phyloP scores from a whole-genome alignment of 2,329 filamentous ascomycete genomes.

The Microcyclosporella mali region DNA sequence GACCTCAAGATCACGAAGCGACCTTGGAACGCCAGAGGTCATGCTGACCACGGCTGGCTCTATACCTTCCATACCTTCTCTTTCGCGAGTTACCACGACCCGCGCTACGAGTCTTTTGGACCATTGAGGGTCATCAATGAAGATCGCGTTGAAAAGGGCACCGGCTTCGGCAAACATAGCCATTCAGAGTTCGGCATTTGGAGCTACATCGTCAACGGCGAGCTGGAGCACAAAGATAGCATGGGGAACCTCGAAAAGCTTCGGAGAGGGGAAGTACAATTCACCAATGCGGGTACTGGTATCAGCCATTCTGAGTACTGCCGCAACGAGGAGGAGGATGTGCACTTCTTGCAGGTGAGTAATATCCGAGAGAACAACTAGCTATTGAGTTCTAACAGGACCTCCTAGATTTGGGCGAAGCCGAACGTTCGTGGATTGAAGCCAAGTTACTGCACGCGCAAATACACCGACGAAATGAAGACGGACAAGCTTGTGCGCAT shows the following conservation, averaged over 20 bases:
- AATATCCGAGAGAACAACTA: too few species aligned
- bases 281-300: constrained; percentile 77
- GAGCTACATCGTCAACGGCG: constrained; percentile 76
- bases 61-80: constrained; percentile 82
- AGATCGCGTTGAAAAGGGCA: constrained; percentile 67
- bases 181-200: constrained; percentile 89
- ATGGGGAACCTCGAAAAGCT: constrained; percentile 69
- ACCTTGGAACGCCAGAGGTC: constrained; percentile 64
- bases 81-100: constrained; percentile 68
- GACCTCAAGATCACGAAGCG: constrained; percentile 63
- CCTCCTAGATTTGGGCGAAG: constrained; percentile 65
- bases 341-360: constrained; percentile 66
- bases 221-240: constrained; percentile 80
- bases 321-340: constrained; percentile 62
- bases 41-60: constrained; percentile 79
- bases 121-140: constrained; percentile 81
- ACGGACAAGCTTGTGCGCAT: constrained; percentile 65
- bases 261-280: constrained; percentile 77
- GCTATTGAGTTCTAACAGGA: too few species aligned
- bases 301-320: constrained; percentile 80
- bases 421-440: constrained; percentile 67
- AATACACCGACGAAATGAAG: constrained; percentile 69
- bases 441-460: constrained; percentile 69
- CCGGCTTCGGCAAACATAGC: constrained; percentile 77
- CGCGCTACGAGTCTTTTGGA: constrained; percentile 62